phyloP scores from a whole-genome alignment of 345 rosid species.

The Euclidium syriacum region DNA sequence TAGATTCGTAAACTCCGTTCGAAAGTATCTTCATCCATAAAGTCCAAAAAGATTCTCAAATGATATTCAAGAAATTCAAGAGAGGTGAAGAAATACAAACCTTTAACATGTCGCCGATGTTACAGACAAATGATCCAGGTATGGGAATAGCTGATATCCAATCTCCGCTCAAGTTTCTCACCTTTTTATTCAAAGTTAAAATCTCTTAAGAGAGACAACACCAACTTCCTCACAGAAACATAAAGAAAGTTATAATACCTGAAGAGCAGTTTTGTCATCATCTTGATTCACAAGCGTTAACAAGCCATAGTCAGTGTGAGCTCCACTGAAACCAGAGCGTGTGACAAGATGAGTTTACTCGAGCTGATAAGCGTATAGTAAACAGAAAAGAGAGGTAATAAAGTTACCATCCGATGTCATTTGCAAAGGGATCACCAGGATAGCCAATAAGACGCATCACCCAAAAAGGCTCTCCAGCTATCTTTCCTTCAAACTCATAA shows the following conservation, averaged over 20 bases:
- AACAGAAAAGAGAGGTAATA: background rate
- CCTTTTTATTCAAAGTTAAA: constrained; percentile 39
- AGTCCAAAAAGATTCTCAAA: background rate
- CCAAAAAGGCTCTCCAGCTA: constrained; percentile 87
- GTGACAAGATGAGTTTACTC: background rate
- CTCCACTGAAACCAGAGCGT: constrained; percentile 47
- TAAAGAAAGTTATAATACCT: constrained; percentile 32
- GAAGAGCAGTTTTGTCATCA: constrained; percentile 73
- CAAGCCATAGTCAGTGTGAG: constrained; percentile 87
- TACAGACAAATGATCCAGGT: constrained; percentile 81
- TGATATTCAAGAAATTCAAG: constrained; percentile 9
- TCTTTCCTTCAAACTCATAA: constrained; percentile 65
- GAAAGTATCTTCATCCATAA: constrained; percentile 53
- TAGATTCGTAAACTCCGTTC: constrained; percentile 79
- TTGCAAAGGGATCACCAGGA: constrained; percentile 43
- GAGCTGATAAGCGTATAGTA: background rate
- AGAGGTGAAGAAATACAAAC: constrained; percentile 23
- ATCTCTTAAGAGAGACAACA: background rate
- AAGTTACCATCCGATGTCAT: constrained; percentile 74
- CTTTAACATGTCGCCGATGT: constrained; percentile 96
- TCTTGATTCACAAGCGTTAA: constrained; percentile 84
- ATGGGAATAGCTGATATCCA: constrained; percentile 89
- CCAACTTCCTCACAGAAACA: background rate
- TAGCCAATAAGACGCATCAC: constrained; percentile 76
- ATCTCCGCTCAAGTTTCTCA: constrained; percentile 64